These are phyloP conservation scores for Teunomyces cretensis DNA, from an alignment of 805 yeast species.

Conservation along the genomic window DNA sequence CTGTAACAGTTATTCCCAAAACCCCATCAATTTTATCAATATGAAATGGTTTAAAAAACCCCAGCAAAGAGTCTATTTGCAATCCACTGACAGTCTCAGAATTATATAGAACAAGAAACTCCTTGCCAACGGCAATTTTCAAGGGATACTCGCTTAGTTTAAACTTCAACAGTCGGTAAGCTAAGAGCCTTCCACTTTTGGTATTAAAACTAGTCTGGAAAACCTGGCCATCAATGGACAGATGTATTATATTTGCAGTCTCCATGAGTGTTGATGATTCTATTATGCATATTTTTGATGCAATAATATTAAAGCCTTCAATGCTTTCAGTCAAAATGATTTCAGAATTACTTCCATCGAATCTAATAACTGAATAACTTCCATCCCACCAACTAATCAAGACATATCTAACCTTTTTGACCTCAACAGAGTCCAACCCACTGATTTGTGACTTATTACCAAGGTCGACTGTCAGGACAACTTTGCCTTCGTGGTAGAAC, in stretches of 20 bases:
- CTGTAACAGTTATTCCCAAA: not conserved
- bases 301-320: not conserved
- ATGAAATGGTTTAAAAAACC: not conserved
- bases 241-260: constrained; percentile 3
- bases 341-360: too few relatives aligned
- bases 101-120: not conserved
- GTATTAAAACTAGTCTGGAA: constrained; percentile 3
- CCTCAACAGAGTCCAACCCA: not conserved
- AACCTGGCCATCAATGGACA: constrained; percentile 6
- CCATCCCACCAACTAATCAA: constrained; percentile 1
- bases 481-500: not conserved
- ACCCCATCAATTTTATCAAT: not conserved
- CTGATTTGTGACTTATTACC: not conserved
- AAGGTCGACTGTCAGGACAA: not conserved
- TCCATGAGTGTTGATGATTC: not conserved
- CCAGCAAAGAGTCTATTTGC: not conserved
- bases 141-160: constrained; percentile 2
- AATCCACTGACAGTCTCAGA: not conserved
- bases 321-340: not conserved
- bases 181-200: not conserved
- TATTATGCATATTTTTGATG: not conserved
- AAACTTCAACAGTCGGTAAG: not conserved
- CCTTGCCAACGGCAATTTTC: not conserved
- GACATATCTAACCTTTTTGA: not conserved
- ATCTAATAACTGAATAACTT: not conserved